phyloP scores from a whole-genome alignment of 495 filamentous ascomycete genomes.

The Glutinoglossum americanum region DNA sequence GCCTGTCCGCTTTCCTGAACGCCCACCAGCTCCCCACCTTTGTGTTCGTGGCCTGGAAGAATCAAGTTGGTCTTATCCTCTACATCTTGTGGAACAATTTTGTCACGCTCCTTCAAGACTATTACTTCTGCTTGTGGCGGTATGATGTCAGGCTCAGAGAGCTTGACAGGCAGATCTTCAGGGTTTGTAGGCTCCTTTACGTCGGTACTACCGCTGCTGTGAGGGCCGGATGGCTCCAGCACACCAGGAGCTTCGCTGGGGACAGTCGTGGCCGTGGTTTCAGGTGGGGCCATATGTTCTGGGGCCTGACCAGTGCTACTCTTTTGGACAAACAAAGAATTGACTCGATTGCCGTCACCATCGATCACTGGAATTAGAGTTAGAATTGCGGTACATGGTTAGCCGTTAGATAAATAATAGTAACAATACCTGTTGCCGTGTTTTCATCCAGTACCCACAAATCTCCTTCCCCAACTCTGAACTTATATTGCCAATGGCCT shows the following conservation, averaged over 20 bases:
- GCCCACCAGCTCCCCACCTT: background rate
- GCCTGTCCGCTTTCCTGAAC: background rate
- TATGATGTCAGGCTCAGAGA: constrained; percentile 2
- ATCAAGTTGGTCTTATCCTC: background rate
- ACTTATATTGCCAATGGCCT: constrained; percentile 45
- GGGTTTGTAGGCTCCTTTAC: background rate
- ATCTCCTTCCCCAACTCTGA: constrained; percentile 37
- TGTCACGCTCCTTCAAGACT: background rate
- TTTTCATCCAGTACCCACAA: constrained; percentile 43
- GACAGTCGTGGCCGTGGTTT: background rate
- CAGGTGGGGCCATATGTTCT: background rate
- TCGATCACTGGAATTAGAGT: constrained; percentile 25
- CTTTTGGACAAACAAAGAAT: constrained; percentile 23
- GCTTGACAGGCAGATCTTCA: background rate
- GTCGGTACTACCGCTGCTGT: background rate
- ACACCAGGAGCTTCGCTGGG: background rate
- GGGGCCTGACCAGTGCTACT: background rate
- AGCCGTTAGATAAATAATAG: background rate
- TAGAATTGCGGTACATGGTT: constrained; percentile 1
- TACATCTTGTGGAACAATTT: background rate
- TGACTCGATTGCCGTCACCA: constrained; percentile 33
- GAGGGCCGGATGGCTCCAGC: background rate
- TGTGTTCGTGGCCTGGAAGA: background rate
- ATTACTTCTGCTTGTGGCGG: background rate
- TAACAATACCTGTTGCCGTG: constrained; percentile 28